Conservation (phyloP, 352 stramenopile species). For the Chrysophaeum taylorii region DNA sequence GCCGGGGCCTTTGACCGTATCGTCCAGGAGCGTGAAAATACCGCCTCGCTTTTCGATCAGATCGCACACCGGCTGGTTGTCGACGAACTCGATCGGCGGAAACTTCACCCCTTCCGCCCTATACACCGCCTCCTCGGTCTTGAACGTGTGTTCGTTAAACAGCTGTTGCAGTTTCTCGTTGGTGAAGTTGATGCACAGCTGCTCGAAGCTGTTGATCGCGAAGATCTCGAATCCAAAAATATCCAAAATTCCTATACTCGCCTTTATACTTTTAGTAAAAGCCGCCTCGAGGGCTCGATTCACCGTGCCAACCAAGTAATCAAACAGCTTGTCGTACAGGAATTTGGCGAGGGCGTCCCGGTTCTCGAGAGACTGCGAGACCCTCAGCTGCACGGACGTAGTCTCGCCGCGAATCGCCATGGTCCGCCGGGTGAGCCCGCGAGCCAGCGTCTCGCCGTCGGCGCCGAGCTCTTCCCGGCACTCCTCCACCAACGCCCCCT, state of each 20-base stretch:
- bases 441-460: conserved; percentile 4
- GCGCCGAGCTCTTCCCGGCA: conserved; percentile 30
- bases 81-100: conserved; percentile 64
- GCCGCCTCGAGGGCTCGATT: conserved; percentile 39
- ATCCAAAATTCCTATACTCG: conserved; percentile 76
- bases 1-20: background rate
- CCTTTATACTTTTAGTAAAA: conserved; percentile 44
- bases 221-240: conserved; percentile 84
- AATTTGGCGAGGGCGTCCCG: conserved; percentile 36
- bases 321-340: conserved; percentile 75
- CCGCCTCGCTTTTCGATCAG: conserved; percentile 63
- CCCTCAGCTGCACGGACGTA: conserved; percentile 18
- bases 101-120: conserved; percentile 62
- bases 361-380: conserved; percentile 26
- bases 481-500: conserved; percentile 6
- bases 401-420: background rate
- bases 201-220: conserved; percentile 71
- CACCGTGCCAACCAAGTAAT: conserved; percentile 71
- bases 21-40: background rate
- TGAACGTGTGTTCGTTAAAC: conserved; percentile 75
- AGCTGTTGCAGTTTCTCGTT: conserved; percentile 73
- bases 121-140: conserved; percentile 67
- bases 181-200: conserved; percentile 75
- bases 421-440: conserved; percentile 15
- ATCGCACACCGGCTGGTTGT: conserved; percentile 75